Percentiles rank a stretch among this genome's conserved stretches.
Evolutionary conservation across 2,329 filamentous ascomycete genomes (phyloP).

Genomic region (Drechmeria coniospora): DNA sequence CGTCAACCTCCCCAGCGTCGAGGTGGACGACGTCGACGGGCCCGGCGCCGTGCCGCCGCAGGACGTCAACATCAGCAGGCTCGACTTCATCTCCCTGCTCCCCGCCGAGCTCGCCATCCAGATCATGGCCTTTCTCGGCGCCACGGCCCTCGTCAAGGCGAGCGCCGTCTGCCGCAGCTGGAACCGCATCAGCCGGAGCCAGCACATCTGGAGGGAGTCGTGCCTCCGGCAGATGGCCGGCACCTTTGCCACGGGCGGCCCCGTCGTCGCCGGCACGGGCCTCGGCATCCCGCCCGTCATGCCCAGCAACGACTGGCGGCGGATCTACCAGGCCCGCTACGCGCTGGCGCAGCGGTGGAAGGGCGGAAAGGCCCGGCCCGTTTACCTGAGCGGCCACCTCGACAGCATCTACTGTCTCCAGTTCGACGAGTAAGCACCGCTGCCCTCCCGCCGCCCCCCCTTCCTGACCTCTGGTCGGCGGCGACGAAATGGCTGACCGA

Average conservation of each 20-base stretch:
- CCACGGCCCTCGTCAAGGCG: conserved; percentile 31
- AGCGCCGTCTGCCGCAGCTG: conserved; percentile 36
- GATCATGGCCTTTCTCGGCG: conserved; percentile 40
- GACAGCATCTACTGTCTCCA: conserved; percentile 97
- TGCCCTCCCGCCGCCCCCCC: background rate
- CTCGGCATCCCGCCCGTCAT: conserved; percentile 38
- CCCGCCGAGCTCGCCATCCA: conserved; percentile 45
- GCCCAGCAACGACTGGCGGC: conserved; percentile 67
- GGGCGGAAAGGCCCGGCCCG: conserved; percentile 58
- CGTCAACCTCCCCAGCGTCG: conserved; percentile 27
- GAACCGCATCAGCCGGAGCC: conserved; percentile 30
- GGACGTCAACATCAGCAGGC: conserved; percentile 29
- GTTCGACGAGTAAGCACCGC: conserved; percentile 68
- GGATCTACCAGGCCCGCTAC: conserved; percentile 64
- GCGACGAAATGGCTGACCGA: too few relatives aligned
- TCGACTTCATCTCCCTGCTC: conserved; percentile 42
- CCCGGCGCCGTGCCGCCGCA: conserved; percentile 15
- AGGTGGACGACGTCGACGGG: conserved; percentile 19
- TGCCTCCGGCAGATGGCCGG: conserved; percentile 45
- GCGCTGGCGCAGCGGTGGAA: conserved; percentile 70
- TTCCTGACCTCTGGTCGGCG: background rate
- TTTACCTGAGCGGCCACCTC: conserved; percentile 84
- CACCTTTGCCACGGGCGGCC: conserved; percentile 42
- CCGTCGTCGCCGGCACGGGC: conserved; percentile 36
- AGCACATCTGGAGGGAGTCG: conserved; percentile 48